A percentile compares a stretch with the other conserved stretches of the same genome.
Evolutionary conservation across 768 basidiomycete genomes (phyloP).

Genomic region (Lactarius trivialis): DNA sequence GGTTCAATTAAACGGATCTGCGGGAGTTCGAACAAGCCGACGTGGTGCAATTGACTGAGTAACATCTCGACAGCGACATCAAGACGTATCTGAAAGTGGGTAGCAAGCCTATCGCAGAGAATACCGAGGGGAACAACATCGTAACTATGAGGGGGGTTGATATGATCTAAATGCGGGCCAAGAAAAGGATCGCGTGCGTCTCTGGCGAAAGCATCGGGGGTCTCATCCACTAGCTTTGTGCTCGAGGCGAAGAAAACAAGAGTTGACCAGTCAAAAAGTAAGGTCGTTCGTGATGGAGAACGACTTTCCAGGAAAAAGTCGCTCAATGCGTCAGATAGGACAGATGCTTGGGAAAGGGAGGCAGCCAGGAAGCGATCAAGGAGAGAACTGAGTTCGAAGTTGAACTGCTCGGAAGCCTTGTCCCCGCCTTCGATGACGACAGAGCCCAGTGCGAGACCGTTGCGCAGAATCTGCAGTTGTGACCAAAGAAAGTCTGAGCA

Average conservation of each 20-base stretch:
- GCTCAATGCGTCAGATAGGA: constrained; percentile 40
- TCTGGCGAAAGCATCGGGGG: constrained; percentile 6
- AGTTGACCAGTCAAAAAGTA: constrained; percentile 65
- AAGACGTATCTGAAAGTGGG: constrained; percentile 50
- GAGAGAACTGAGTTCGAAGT: constrained; percentile 28
- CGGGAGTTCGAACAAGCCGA: constrained; percentile 52
- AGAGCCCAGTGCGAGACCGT: constrained; percentile 61
- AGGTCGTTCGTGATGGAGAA: constrained; percentile 36
- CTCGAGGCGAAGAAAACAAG: constrained; percentile 55
- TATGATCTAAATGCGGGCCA: constrained; percentile 33
- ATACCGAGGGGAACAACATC: constrained; percentile 55
- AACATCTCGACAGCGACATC: constrained; percentile 47
- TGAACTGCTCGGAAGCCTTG: constrained; percentile 7
- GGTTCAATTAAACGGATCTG: constrained; percentile 36
- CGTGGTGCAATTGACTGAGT: constrained; percentile 52
- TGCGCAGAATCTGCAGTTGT: constrained; percentile 60
- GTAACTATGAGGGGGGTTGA: constrained; percentile 38
- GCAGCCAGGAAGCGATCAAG: constrained; percentile 49
- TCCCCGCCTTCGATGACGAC: constrained; percentile 40
- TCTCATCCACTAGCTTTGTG: constrained; percentile 37
- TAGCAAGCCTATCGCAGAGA: constrained; percentile 51
- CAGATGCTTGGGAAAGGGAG: constrained; percentile 38
- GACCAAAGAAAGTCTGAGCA: constrained; percentile 54
- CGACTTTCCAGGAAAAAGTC: constrained; percentile 51
- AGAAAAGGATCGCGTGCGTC: constrained; percentile 42